These are phyloP conservation scores for Phlebiopsis flavidoalba DNA, from an alignment of 768 basidiomycete species.

Conservation along the genomic window DNA sequence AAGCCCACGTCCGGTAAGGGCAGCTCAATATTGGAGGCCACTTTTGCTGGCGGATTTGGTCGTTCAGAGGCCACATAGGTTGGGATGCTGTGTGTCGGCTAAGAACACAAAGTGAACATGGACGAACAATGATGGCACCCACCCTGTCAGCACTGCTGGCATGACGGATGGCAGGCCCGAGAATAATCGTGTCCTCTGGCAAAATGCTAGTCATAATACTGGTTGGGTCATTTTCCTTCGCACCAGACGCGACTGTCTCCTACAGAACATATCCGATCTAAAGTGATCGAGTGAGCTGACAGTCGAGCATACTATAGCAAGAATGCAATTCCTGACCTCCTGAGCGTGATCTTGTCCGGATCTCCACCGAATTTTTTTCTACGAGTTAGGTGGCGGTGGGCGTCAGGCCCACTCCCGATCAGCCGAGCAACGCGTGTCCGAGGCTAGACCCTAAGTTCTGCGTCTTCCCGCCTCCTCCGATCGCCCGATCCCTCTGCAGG, in stretches of 20 bases:
- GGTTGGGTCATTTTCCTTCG: slow-evolving; percentile 21
- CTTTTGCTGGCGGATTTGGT: slow-evolving; percentile 17
- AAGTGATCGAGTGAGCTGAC: too few relatives aligned
- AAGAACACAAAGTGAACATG: background rate
- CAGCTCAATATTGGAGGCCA: slow-evolving; percentile 19
- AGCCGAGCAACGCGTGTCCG: slow-evolving; percentile 20
- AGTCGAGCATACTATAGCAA: too few relatives aligned
- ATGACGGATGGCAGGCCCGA: slow-evolving; percentile 19
- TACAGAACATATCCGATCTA: too few relatives aligned
- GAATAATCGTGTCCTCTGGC: slow-evolving; percentile 17
- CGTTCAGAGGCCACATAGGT: slow-evolving; percentile 18
- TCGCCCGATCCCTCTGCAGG: slow-evolving; percentile 20
- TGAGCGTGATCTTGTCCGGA: slow-evolving; percentile 17
- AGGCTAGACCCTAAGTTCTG: slow-evolving; percentile 24
- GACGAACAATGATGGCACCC: background rate
- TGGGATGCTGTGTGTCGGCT: slow-evolving; percentile 15
- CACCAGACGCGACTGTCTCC: slow-evolving; percentile 19
- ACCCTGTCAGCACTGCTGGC: slow-evolving; percentile 24
- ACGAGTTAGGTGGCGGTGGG: too few relatives aligned
- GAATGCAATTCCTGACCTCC: slow-evolving; percentile 12
- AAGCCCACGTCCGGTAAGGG: slow-evolving; percentile 15
- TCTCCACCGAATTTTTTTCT: slow-evolving; percentile 32
- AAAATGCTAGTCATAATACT: slow-evolving; percentile 20
- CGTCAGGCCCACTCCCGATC: too few relatives aligned
- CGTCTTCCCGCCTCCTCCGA: slow-evolving; percentile 18